A percentile compares a stretch with the other conserved stretches of the same genome.
phyloP scores from a whole-genome alignment of 768 basidiomycete genomes.

The Boletus pseudo-olivaceus region DNA sequence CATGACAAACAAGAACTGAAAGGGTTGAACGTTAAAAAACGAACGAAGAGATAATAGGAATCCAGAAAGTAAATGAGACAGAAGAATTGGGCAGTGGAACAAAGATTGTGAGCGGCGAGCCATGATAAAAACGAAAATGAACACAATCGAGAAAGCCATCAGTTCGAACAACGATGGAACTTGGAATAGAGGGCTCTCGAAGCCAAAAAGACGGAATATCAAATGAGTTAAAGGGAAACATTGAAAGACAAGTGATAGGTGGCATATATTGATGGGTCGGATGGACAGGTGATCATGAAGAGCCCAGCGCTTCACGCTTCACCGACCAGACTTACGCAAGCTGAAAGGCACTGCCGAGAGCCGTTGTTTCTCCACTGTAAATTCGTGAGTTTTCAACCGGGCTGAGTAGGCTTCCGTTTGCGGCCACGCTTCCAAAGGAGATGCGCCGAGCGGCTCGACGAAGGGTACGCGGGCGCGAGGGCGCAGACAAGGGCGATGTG shows the following conservation, averaged over 20 bases:
- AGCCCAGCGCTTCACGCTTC: slow-evolving; percentile 1
- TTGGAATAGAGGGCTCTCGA: background rate
- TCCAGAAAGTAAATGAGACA: background rate
- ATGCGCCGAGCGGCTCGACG: slow-evolving; percentile 50
- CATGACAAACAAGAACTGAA: background rate
- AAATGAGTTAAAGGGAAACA: background rate
- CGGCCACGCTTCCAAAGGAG: slow-evolving; percentile 55
- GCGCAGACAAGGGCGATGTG: slow-evolving; percentile 14
- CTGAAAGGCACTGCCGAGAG: slow-evolving; percentile 72
- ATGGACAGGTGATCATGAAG: slow-evolving; percentile 1
- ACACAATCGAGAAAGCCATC: background rate
- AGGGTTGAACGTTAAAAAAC: background rate
- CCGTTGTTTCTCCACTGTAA: slow-evolving; percentile 34
- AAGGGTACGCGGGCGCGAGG: slow-evolving; percentile 27
- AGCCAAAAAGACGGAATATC: background rate
- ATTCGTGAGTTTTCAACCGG: slow-evolving; percentile 28
- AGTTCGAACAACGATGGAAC: background rate
- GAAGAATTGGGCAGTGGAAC: background rate
- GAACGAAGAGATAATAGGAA: slow-evolving; percentile 6
- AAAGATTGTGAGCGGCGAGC: slow-evolving; percentile 1
- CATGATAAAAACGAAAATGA: background rate
- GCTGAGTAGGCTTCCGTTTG: slow-evolving; percentile 32
- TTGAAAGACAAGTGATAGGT: slow-evolving; percentile 2
- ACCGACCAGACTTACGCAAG: slow-evolving; percentile 38
- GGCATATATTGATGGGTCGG: slow-evolving; percentile 10